These are phyloP conservation scores for Stenogyne calaminthoides DNA, from an alignment of 305 asterid genomes.

Conservation along the genomic window DNA sequence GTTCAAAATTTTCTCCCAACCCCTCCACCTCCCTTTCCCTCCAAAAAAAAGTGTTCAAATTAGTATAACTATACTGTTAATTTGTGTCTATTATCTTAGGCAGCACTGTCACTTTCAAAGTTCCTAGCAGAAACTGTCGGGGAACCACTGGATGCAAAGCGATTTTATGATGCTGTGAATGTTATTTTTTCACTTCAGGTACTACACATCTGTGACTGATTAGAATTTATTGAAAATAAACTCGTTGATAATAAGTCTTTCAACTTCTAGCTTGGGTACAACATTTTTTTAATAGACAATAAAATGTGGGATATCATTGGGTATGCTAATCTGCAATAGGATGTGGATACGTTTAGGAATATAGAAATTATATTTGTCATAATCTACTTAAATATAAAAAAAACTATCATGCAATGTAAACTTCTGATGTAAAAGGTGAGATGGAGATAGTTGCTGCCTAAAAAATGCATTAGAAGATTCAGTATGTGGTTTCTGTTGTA, in stretches of 20 bases:
- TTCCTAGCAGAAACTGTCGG: slow-evolving; percentile 71
- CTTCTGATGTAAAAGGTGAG: not conserved
- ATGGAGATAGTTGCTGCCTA: slow-evolving; percentile 5
- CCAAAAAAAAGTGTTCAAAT: slow-evolving; percentile 2
- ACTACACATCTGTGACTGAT: slow-evolving; percentile 25
- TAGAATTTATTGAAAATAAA: slow-evolving; percentile 3
- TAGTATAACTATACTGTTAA: slow-evolving; percentile 9
- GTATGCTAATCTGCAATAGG: not conserved
- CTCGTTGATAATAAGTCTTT: not conserved
- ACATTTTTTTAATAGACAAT: slow-evolving; percentile 10
- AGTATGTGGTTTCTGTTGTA: not conserved
- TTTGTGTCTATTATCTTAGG: slow-evolving; percentile 45
- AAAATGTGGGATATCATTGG: slow-evolving; percentile 14
- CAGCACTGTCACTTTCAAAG: slow-evolving; percentile 59
- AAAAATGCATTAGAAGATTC: not conserved
- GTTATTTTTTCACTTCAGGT: slow-evolving; percentile 89
- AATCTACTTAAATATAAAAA: slow-evolving; percentile 3
- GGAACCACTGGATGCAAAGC: slow-evolving; percentile 58
- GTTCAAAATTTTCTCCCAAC: not conserved
- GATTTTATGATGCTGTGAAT: slow-evolving; percentile 78
- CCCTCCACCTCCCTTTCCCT: not conserved
- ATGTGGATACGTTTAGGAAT: not conserved
- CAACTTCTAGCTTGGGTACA: not conserved
- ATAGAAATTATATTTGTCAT: not conserved
- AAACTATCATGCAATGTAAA: slow-evolving; percentile 4